Evolutionary conservation across 2,329 filamentous ascomycete species (phyloP).

Genomic region (Aspergillus terreus): DNA sequence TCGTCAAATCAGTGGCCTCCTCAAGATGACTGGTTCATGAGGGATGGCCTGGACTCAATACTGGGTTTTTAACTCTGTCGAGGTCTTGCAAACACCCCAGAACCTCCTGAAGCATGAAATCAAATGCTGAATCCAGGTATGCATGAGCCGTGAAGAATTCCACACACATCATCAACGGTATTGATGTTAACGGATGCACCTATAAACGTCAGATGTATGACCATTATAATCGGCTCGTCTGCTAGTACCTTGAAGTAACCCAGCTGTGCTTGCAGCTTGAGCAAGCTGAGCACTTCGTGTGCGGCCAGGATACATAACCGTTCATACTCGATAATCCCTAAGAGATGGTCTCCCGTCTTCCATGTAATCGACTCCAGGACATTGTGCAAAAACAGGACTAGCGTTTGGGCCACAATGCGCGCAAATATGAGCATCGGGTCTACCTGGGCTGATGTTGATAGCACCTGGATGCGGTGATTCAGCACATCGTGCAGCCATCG

Average conservation of each 20-base stretch:
- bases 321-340: conserved; percentile 18
- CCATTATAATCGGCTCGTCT: neutral
- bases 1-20: too few species aligned
- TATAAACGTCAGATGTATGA: neutral
- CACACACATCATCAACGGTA: conserved; percentile 17
- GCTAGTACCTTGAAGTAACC: conserved; percentile 17
- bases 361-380: conserved; percentile 18
- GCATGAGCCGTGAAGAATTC: conserved; percentile 16
- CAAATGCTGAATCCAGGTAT: conserved; percentile 16
- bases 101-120: conserved; percentile 15
- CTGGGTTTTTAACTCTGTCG: conserved; percentile 15
- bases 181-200: conserved; percentile 19
- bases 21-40: neutral
- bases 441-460: conserved; percentile 9
- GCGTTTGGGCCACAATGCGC: conserved; percentile 14
- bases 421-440: conserved; percentile 19
- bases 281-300: conserved; percentile 14
- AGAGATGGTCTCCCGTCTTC: conserved; percentile 17
- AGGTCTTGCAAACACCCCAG: conserved; percentile 15
- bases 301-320: conserved; percentile 16
- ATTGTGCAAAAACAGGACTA: conserved; percentile 16
- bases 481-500: conserved; percentile 16
- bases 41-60: conserved; percentile 8
- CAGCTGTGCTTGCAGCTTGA: conserved; percentile 16
- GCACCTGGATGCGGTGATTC: conserved; percentile 13